Evolutionary conservation across 2,329 filamentous ascomycete species (phyloP).

Genomic region (Diplodia mutila): DNA sequence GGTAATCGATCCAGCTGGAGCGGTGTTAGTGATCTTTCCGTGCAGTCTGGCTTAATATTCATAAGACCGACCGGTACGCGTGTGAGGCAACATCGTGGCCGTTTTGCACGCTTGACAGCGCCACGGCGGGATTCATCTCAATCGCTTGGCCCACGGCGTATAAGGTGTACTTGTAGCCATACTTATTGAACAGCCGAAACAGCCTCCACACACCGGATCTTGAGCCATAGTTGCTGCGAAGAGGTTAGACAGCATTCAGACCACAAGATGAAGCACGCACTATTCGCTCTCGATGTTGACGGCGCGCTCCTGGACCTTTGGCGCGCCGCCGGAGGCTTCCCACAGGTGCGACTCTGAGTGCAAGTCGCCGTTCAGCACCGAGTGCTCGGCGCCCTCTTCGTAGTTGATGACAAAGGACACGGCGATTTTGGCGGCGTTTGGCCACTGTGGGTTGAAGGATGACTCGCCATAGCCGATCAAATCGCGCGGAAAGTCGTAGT

Average conservation of each 20-base stretch:
- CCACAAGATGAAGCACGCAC: neutral
- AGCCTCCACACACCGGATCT: constrained; percentile 56
- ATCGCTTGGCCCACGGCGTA: constrained; percentile 56
- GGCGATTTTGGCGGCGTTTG: constrained; percentile 42
- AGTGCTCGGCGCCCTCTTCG: constrained; percentile 42
- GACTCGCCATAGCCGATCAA: constrained; percentile 52
- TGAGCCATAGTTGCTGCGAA: constrained; percentile 51
- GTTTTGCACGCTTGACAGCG: constrained; percentile 51
- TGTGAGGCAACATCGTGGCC: constrained; percentile 58
- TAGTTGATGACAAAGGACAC: constrained; percentile 47
- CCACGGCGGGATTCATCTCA: constrained; percentile 54
- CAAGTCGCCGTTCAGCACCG: constrained; percentile 39
- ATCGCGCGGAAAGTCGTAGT: constrained; percentile 38
- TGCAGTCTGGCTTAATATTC: no score
- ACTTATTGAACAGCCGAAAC: constrained; percentile 54
- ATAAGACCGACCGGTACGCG: constrained; percentile 1
- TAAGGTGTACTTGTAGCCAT: constrained; percentile 55
- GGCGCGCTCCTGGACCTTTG: constrained; percentile 48
- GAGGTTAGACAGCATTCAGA: neutral
- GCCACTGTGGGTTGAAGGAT: constrained; percentile 43
- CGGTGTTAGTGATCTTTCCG: neutral
- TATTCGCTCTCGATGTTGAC: constrained; percentile 56
- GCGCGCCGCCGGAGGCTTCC: constrained; percentile 38
- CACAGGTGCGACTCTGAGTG: constrained; percentile 38
- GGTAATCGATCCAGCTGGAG: constrained; percentile 55